Evolutionary conservation across 1,284 basidiomycete genomes (phyloP).

Genomic region (Ceratobasidium sp.): DNA sequence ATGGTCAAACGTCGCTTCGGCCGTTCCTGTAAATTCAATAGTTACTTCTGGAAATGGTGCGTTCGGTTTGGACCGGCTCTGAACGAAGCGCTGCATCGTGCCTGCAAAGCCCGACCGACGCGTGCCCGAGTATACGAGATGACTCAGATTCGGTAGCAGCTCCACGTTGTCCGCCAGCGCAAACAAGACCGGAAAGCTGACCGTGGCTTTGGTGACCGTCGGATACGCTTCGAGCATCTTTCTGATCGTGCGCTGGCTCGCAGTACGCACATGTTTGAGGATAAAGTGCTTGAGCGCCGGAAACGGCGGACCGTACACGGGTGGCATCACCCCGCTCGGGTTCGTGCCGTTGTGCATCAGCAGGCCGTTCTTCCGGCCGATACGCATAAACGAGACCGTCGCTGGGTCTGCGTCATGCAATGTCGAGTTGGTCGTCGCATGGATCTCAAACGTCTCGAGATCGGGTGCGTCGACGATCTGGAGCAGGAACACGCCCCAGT

Average conservation of each 20-base stretch:
- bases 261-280: not conserved
- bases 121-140: not conserved
- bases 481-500: slow-evolving; percentile 6
- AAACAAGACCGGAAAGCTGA: not conserved
- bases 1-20: not conserved
- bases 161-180: not conserved
- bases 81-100: not conserved
- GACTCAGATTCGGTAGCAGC: not conserved
- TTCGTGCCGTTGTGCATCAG: not conserved
- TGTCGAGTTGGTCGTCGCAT: not conserved
- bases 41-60: not conserved
- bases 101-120: not conserved
- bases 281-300: slow-evolving; percentile 2
- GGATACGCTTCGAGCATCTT: not conserved
- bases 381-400: not conserved
- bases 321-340: not conserved
- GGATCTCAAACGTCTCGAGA: not conserved
- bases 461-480: slow-evolving; percentile 14
- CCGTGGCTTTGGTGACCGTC: not conserved
- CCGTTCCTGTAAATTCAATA: not conserved
- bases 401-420: not conserved
- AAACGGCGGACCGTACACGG: slow-evolving; percentile 1
- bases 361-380: slow-evolving; percentile 3
- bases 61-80: not conserved
- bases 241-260: not conserved